phyloP scores from a whole-genome alignment of 2,329 filamentous ascomycete genomes.

The Pestalotiopsis sp. region DNA sequence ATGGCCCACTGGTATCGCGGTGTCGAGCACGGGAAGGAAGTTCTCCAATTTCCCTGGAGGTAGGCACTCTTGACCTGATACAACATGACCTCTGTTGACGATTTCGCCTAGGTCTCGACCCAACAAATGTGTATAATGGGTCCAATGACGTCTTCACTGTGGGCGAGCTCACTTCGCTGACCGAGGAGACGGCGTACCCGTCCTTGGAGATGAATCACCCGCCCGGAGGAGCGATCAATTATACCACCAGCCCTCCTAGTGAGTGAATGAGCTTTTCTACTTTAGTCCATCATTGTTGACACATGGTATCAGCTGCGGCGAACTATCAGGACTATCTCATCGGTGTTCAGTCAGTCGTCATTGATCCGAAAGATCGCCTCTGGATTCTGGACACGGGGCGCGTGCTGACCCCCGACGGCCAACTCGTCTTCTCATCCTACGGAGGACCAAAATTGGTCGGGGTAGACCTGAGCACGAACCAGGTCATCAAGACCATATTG shows the following conservation, averaged over 20 bases:
- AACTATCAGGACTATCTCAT: constrained; percentile 53
- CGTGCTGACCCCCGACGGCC: constrained; percentile 39
- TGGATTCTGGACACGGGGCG: constrained; percentile 57
- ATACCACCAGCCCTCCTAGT: constrained; percentile 5
- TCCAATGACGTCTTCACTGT: constrained; percentile 44
- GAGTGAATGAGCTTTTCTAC: not conserved
- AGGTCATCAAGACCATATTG: constrained; percentile 50
- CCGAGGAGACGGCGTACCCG: constrained; percentile 26
- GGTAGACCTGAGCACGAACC: constrained; percentile 47
- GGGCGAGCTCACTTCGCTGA: constrained; percentile 30
- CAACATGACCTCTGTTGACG: not conserved
- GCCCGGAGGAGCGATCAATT: constrained; percentile 21
- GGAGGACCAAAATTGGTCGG: constrained; percentile 56
- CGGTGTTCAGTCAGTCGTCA: constrained; percentile 54
- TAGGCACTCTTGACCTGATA: not conserved
- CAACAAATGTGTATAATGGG: constrained; percentile 44
- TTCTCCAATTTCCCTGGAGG: constrained; percentile 54
- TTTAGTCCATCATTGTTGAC: not conserved
- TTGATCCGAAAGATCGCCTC: constrained; percentile 51
- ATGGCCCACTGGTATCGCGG: constrained; percentile 51
- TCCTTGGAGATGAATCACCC: constrained; percentile 45
- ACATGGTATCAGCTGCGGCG: constrained; percentile 32
- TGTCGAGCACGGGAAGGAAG: constrained; percentile 50
- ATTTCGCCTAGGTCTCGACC: constrained; percentile 42
- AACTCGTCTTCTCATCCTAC: constrained; percentile 43